A percentile compares a stretch with the other conserved stretches of the same genome.
These are phyloP conservation scores for Didymellaceae sp. DNA, from an alignment of 2,329 filamentous ascomycete species.

Conservation along the genomic window DNA sequence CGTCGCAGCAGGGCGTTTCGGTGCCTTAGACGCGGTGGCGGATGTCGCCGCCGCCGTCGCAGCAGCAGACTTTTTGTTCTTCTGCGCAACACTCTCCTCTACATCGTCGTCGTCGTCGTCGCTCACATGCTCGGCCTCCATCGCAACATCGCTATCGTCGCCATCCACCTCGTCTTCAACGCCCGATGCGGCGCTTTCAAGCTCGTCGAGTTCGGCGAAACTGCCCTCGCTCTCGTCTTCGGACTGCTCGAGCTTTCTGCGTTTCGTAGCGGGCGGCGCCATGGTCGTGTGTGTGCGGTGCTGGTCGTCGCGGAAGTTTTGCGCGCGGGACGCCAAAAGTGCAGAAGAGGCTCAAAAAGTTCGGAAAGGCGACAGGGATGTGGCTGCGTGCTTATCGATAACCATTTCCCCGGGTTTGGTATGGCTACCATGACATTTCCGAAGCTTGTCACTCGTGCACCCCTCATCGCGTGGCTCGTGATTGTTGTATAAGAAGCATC, in stretches of 20 bases:
- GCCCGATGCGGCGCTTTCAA: conserved; percentile 23
- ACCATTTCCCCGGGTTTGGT: conserved; percentile 13
- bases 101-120: conserved; percentile 27
- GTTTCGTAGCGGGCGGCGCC: conserved; percentile 51
- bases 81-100: conserved; percentile 24
- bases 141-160: conserved; percentile 23
- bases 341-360: too few relatives aligned
- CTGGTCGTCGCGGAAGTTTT: conserved; percentile 25
- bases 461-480: conserved; percentile 9
- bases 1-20: conserved; percentile 32
- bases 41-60: conserved; percentile 2
- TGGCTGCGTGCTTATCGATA: conserved; percentile 29
- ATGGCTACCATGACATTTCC: conserved; percentile 6
- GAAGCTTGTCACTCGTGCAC: conserved; percentile 14
- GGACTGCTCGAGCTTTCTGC: conserved; percentile 55
- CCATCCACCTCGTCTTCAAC: conserved; percentile 16
- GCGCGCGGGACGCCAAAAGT: too few relatives aligned
- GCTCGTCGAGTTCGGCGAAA: conserved; percentile 32
- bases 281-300: conserved; percentile 30
- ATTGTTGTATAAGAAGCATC: neutral
- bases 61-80: conserved; percentile 3
- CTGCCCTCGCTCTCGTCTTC: conserved; percentile 38
- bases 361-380: neutral
- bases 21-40: conserved; percentile 18
- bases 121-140: conserved; percentile 20